Base-by-base conservation (phyloP, 2,329 filamentous ascomycete genomes). In the Arthroderma sp. region DNA sequence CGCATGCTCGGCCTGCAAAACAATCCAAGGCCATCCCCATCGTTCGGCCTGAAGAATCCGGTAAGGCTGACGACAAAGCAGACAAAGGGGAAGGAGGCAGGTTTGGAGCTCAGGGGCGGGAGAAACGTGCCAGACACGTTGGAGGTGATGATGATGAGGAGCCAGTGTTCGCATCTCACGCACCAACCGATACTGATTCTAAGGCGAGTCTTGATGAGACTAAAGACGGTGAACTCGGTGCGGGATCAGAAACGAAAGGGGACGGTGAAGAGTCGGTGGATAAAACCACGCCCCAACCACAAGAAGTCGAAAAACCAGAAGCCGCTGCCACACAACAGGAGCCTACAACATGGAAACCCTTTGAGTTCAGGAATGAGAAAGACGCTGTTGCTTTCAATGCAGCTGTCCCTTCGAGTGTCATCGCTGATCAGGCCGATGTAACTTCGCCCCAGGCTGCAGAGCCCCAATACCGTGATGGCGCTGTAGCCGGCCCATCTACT, bases 21-120 rank as follows among this genome's bases (percentile, higher is more conserved):
- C 79, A 78, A 54, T 85, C 81, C 4, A 95, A 91, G 65, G 86
- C 86, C 6, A 75, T 94, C 44, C 83, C 87, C 0, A 93, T 94
- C 50, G 66, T 89, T 6, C 73, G 72, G 34, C 83, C 84, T 1
- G 71, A 78, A 46, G 78, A 70, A 54, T 65, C 51, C 47, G 68
- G 69, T 52, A 61, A 68, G 50, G 63, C 60, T 1, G 58, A 60
- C 38, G 55, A 57, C 45, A 57, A 66, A 15, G 62, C 62, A 10
- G 57, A 63, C 6, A 72, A 82, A 47, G 76, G 78, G 48, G 70
- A 74, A 3, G 72, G 80, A 49, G 79, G 80, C 10, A 76, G 78
- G 28, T 63, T 74, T 15, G 71, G 70, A n/a, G 77, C 83, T 50
- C 70, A 82, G 47, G 78, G 77, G 22, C 78, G 86, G 36, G 69